Conservation (phyloP, 176 grass and related monocot species). For the Phragmites australis region DNA sequence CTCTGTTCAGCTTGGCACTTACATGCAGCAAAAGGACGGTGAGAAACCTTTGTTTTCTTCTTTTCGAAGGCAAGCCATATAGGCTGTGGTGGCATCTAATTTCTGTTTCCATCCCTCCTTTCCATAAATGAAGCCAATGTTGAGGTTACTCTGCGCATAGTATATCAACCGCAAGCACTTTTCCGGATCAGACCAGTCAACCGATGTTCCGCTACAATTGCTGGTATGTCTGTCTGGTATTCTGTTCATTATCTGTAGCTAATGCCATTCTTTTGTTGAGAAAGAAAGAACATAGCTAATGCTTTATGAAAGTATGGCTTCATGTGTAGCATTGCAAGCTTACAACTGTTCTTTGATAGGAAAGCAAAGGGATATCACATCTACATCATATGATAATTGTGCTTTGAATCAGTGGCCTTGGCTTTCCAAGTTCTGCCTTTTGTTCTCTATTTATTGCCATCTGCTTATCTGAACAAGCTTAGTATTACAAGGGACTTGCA, state of each 20-base stretch:
- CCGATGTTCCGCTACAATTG: conserved; percentile 86
- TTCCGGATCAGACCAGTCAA: conserved; percentile 88
- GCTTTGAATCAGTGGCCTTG: no score
- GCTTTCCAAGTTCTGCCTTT: no score
- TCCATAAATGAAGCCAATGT: conserved; percentile 61
- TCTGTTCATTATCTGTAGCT: neutral
- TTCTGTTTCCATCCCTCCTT: neutral
- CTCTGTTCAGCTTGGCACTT: conserved; percentile 62
- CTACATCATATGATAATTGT: no score
- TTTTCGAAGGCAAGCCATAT: neutral
- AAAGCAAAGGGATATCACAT: no score
- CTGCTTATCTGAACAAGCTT: no score
- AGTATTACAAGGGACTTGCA: no score
- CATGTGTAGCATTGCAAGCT: no score
- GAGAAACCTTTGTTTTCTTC: neutral
- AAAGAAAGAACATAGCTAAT: neutral
- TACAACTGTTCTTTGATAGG: no score
- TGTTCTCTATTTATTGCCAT: no score
- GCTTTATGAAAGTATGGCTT: no score
- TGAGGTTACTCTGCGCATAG: conserved; percentile 75
- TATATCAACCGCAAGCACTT: conserved; percentile 91
- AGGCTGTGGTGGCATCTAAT: neutral
- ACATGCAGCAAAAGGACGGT: conserved; percentile 85
- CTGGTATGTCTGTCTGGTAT: conserved; percentile 49
- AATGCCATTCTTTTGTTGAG: neutral